These are phyloP conservation scores for Penicillium nucicola DNA, from an alignment of 495 filamentous ascomycete species.

Conservation along the genomic window DNA sequence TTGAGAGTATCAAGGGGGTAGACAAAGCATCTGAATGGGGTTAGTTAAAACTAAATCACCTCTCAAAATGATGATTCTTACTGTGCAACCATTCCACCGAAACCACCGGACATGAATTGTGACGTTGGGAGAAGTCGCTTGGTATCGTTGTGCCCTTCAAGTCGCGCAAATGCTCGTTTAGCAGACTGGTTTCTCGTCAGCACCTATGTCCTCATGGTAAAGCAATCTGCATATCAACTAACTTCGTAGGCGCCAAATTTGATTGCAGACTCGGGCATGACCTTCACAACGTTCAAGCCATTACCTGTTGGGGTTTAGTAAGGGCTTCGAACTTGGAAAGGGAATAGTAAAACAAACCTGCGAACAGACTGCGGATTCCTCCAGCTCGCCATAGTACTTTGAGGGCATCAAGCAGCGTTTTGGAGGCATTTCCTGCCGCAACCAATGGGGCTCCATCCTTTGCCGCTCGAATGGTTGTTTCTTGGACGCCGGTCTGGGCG, in stretches of 20 bases:
- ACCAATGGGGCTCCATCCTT: slow-evolving; percentile 67
- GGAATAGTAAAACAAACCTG: slow-evolving; percentile 58
- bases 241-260: slow-evolving; percentile 94
- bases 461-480: slow-evolving; percentile 60
- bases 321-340: background rate
- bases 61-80: slow-evolving; percentile 34
- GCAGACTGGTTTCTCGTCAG: slow-evolving; percentile 57
- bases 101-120: slow-evolving; percentile 86
- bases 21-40: slow-evolving; percentile 66
- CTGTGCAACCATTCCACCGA: slow-evolving; percentile 92
- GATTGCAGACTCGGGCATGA: slow-evolving; percentile 97
- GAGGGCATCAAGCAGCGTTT: slow-evolving; percentile 68
- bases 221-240: slow-evolving; percentile 8
- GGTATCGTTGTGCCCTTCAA: slow-evolving; percentile 87
- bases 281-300: slow-evolving; percentile 93
- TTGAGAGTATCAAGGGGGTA: slow-evolving; percentile 98
- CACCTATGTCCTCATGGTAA: background rate
- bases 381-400: slow-evolving; percentile 79
- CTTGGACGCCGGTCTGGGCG: slow-evolving; percentile 69
- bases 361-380: slow-evolving; percentile 90
- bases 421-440: slow-evolving; percentile 62
- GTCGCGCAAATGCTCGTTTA: slow-evolving; percentile 77
- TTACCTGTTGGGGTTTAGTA: slow-evolving; percentile 61
- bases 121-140: slow-evolving; percentile 74
- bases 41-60: slow-evolving; percentile 27